Conservation (phyloP, 768 basidiomycete species). For the Macrolepiota dolichaula region DNA sequence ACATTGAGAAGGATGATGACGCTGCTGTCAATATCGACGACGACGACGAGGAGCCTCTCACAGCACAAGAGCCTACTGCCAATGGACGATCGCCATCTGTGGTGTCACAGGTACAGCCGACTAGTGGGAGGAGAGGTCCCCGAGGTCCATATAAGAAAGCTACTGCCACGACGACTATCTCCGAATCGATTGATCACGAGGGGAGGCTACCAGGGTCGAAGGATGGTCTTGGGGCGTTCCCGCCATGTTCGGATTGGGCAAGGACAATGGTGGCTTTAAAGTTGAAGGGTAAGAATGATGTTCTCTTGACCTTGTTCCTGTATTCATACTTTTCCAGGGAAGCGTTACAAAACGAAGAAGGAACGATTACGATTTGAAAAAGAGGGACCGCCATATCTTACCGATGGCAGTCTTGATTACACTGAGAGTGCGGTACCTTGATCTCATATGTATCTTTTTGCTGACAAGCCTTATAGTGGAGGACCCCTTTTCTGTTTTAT, state of each 20-base stretch:
- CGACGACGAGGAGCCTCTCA: constrained; percentile 40
- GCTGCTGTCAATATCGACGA: constrained; percentile 36
- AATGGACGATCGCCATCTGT: constrained; percentile 46
- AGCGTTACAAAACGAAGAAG: constrained; percentile 78
- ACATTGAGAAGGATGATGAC: constrained; percentile 67
- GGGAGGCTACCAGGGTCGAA: constrained; percentile 74
- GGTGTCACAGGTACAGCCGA: constrained; percentile 36
- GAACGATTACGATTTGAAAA: constrained; percentile 76
- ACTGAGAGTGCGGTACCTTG: constrained; percentile 49
- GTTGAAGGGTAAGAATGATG: constrained; percentile 53
- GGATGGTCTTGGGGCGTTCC: constrained; percentile 74
- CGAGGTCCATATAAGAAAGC: constrained; percentile 54
- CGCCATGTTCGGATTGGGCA: constrained; percentile 69
- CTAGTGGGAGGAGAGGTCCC: constrained; percentile 37
- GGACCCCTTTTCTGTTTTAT: constrained; percentile 71
- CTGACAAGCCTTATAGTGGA: constrained; percentile 49
- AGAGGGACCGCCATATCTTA: constrained; percentile 62
- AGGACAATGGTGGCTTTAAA: constrained; percentile 70
- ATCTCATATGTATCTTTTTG: constrained; percentile 2
- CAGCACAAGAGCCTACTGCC: constrained; percentile 42
- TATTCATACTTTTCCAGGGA: constrained; percentile 39
- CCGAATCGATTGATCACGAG: constrained; percentile 59
- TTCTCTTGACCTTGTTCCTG: not conserved
- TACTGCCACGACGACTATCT: constrained; percentile 22
- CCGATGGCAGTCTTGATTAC: constrained; percentile 83